Evolutionary conservation across 2,329 filamentous ascomycete genomes (phyloP).

Genomic region (Arthrinium puccinioides): DNA sequence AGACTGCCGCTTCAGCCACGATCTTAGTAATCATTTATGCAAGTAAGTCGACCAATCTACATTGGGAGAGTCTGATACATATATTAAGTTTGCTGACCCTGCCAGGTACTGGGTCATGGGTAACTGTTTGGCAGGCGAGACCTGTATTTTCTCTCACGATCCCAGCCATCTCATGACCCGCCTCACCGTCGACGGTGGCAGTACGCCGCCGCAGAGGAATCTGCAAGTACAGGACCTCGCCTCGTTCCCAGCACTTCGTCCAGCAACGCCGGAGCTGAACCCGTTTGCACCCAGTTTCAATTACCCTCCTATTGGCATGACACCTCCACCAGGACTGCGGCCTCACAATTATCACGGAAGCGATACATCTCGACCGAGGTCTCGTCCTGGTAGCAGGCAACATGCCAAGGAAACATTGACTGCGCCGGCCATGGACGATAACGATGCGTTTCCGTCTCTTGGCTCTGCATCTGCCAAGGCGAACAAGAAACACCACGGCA

Average conservation of each 20-base stretch:
- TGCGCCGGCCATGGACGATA: slow-evolving; percentile 80
- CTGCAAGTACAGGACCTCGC: slow-evolving; percentile 80
- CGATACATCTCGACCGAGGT: slow-evolving; percentile 64
- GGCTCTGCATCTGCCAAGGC: slow-evolving; percentile 69
- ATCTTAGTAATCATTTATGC: slow-evolving; percentile 93
- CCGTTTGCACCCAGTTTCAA: slow-evolving; percentile 44
- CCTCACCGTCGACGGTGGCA: slow-evolving; percentile 63
- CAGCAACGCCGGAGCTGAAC: slow-evolving; percentile 50
- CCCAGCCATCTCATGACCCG: slow-evolving; percentile 79
- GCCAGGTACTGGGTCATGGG: slow-evolving; percentile 89
- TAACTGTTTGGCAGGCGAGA: slow-evolving; percentile 87
- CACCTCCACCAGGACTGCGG: slow-evolving; percentile 65
- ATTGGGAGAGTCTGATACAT: no score
- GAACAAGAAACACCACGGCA: slow-evolving; percentile 88
- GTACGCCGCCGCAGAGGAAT: slow-evolving; percentile 58
- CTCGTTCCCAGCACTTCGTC: slow-evolving; percentile 72
- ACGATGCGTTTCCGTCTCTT: slow-evolving; percentile 88
- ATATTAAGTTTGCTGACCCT: not conserved
- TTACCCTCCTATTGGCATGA: slow-evolving; percentile 47
- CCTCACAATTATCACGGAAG: slow-evolving; percentile 42
- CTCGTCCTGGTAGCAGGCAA: slow-evolving; percentile 77
- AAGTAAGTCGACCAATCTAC: slow-evolving; percentile 77
- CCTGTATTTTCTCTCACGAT: slow-evolving; percentile 96
- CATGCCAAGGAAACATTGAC: slow-evolving; percentile 54
- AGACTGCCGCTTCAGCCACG: slow-evolving; percentile 95